These are phyloP conservation scores for Cladophialophora carrionii DNA, from an alignment of 2,329 filamentous ascomycete genomes.

Conservation along the genomic window DNA sequence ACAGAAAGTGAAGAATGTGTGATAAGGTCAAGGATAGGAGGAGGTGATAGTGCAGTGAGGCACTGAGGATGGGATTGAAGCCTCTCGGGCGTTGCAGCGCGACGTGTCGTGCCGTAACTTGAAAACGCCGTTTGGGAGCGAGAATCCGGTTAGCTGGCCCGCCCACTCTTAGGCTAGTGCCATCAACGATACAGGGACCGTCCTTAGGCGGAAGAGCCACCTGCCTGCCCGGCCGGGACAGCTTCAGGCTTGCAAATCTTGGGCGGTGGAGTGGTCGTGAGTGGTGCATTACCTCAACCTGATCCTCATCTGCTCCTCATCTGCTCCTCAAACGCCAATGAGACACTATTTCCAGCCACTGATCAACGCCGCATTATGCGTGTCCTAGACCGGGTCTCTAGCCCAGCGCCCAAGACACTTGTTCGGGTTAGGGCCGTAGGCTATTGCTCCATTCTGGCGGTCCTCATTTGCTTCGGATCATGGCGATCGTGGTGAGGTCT, in stretches of 20 bases:
- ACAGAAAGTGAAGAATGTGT: constrained; percentile 25
- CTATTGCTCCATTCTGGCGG: constrained; percentile 10
- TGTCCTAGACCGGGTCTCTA: constrained; percentile 7
- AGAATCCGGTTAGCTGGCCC: constrained; percentile 19
- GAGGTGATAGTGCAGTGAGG: background rate
- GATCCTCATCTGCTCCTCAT: background rate
- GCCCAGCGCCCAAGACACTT: constrained; percentile 7
- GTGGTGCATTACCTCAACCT: constrained; percentile 7
- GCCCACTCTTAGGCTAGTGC: constrained; percentile 12
- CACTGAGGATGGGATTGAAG: constrained; percentile 4
- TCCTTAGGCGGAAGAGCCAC: constrained; percentile 6
- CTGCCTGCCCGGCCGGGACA: background rate
- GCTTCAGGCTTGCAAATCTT: background rate
- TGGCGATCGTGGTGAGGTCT: background rate
- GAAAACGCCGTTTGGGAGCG: constrained; percentile 16
- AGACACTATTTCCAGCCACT: constrained; percentile 20
- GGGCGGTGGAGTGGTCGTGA: constrained; percentile 7
- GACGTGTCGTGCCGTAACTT: constrained; percentile 34
- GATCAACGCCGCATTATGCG: constrained; percentile 20
- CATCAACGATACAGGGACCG: constrained; percentile 13
- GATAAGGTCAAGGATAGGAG: constrained; percentile 20
- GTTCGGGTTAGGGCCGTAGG: constrained; percentile 15
- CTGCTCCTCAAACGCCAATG: constrained; percentile 21
- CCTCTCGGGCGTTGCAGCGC: constrained; percentile 24
- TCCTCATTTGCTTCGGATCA: constrained; percentile 5